A percentile compares a stretch with the other conserved stretches of the same genome.
Evolutionary conservation across 306 rosid genomes (phyloP).

Genomic region (Vigna trinervia): DNA sequence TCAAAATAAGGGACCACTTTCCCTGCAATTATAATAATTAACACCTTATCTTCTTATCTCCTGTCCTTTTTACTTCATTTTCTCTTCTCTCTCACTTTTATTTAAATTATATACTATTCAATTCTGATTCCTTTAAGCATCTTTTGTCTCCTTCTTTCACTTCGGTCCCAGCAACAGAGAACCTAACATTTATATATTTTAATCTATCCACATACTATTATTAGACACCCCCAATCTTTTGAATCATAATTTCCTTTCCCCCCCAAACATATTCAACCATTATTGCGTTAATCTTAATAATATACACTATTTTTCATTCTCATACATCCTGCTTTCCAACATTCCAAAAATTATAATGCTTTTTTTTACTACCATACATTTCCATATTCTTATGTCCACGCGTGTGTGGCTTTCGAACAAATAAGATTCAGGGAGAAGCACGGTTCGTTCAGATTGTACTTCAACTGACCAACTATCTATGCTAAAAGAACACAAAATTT

Average conservation of each 20-base stretch:
- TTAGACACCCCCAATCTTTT: slow-evolving; percentile 22
- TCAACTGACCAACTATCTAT: slow-evolving; percentile 31
- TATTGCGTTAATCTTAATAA: background rate
- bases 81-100: background rate
- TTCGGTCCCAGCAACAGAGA: slow-evolving; percentile 48
- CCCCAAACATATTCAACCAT: background rate
- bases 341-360: background rate
- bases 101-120: background rate
- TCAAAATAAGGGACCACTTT: slow-evolving; percentile 58
- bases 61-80: slow-evolving; percentile 37
- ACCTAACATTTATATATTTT: slow-evolving; percentile 35
- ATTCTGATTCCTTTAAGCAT: slow-evolving; percentile 27
- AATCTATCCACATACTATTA: background rate
- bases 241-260: background rate
- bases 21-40: slow-evolving; percentile 42
- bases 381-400: background rate
- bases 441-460: slow-evolving; percentile 34
- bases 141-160: slow-evolving; percentile 39
- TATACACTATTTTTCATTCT: background rate
- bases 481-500: slow-evolving; percentile 26
- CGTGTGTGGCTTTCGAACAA: slow-evolving; percentile 29
- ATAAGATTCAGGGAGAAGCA: slow-evolving; percentile 31
- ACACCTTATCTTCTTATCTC: slow-evolving; percentile 55
- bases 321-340: background rate
- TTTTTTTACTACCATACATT: background rate